Evolutionary conservation across 1,284 basidiomycete species (phyloP), one percentile per base, ranked within the genome.

Genomic region (Ustilago hordei): DNA sequence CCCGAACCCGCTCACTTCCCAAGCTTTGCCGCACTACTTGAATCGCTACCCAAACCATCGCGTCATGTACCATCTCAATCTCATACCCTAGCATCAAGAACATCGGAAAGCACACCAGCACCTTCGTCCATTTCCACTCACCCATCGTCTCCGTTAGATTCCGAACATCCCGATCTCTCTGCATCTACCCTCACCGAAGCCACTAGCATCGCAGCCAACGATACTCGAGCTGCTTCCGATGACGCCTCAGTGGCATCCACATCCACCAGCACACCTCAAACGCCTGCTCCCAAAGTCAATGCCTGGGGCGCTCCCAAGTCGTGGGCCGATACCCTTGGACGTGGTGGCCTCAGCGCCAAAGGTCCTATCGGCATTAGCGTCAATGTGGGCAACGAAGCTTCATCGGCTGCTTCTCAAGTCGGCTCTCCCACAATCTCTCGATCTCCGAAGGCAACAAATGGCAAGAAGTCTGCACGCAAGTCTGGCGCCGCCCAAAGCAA

Each of bases 361-460:
- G 72, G 68, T 47, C 69, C 72, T 28, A 60, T 69, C 45, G 74
- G 72, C 34, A 55, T 79, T 47, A 79, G 76, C 61, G 69, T 76
- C 73, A 71, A 79, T 45, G 50, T 69, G 17, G 60, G 62, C 34
- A 47, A 64, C n/a, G 54, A 76, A 11, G 13, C 15, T 38, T 35
- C 55, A 23, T 59, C 70, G 0, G 31, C 62, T 28, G 52, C 59
- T 17, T 65, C 64, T 41, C 66, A 77, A 5, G 12, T 55, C 9
- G 71, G 52, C 38, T 69, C 64, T 32, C 60, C 67, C n/a, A 64
- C 66, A 0, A 35, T 41, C 2, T 41, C 72, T 32, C 74, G 71
- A 34, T 78, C 76, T 8, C 66, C 61, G n/a, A 70, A 68, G n/a
- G 58, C 64, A 15, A 11, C 64, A 28, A 72, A 60, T 32, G 55